Base-by-base conservation (phyloP, 1,284 basidiomycete genomes). In the Termitomyces sp. region DNA sequence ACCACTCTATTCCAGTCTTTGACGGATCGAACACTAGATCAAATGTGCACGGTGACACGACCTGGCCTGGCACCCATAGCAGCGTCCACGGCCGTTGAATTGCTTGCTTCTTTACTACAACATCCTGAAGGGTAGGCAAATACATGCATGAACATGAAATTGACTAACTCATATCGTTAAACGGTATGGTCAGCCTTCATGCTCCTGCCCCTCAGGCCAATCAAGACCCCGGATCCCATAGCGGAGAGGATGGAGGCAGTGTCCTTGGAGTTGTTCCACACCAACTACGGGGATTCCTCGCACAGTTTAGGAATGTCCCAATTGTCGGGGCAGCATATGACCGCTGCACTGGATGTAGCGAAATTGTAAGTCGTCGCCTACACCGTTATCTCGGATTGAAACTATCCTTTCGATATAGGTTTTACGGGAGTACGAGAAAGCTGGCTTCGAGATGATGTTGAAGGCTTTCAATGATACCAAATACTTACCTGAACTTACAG, bases 11-110 rank as follows among this genome's bases (percentile, higher is more conserved):
- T 24, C 10, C 57, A 97, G 94, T 95, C 92, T 0, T 75, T 98
- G 47, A 90, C 92, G 0, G 95, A 99, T 66, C 81, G 95, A 34
- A 98, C 95, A 1, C 80, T 99, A 26, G 97, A 99, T 68, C 96
- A 99, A 68, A 98, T 98, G 96, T 99, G 97, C 67, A 99, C 97
- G 0, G 97, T 99, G 12, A 98, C 96, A 0, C 77, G 97, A n/a
- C 96, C 97, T 0, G 96, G 96, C 0, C 78, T 98, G 0, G 97
- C 95, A 0, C 84, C 92, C 0, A 94, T 98, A 41, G 96, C 96
- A 0, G 86, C 90, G 0, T 88, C 94, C 0, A 90, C 88, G 0
- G 94, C 94, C 0, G 95, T 98, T 0, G 97, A 99, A 66, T 75
- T 99, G 6, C 81, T 99, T 34, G 87, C 93, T 0, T 92, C 94